Conservation (phyloP, 345 rosid genomes). For the Gossypioides kirkii region DNA sequence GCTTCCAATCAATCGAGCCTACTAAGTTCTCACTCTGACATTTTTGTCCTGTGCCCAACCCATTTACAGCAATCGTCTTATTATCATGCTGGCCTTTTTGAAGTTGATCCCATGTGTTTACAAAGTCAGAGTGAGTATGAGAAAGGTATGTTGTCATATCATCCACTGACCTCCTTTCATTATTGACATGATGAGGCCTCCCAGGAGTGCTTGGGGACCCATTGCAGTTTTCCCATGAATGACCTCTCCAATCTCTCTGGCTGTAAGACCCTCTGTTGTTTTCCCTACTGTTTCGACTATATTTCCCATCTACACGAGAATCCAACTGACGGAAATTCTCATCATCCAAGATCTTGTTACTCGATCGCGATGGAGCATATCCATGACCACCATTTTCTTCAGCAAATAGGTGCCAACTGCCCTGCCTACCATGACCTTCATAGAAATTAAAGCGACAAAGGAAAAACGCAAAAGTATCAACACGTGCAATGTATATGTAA, state of each 20-base stretch:
- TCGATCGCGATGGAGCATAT: constrained; percentile 46
- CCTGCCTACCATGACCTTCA: constrained; percentile 96
- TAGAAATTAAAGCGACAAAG: constrained; percentile 28
- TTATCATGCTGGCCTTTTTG: constrained; percentile 52
- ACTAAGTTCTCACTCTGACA: constrained; percentile 26
- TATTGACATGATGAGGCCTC: constrained; percentile 51
- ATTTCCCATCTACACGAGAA: constrained; percentile 67
- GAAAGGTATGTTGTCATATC: constrained; percentile 40
- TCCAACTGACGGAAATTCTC: constrained; percentile 46
- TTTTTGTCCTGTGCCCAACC: constrained; percentile 35
- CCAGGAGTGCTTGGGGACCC: constrained; percentile 49
- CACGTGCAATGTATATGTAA: constrained; percentile 18
- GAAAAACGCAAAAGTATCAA: constrained; percentile 25
- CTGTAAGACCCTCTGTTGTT: constrained; percentile 45
- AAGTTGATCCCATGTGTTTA: constrained; percentile 49
- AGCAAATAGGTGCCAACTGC: constrained; percentile 60
- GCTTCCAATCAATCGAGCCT: constrained; percentile 56
- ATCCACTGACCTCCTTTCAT: constrained; percentile 53
- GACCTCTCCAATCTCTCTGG: constrained; percentile 70
- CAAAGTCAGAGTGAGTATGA: constrained; percentile 42
- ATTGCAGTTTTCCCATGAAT: constrained; percentile 63
- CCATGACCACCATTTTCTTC: constrained; percentile 63
- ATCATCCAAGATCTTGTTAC: constrained; percentile 55
- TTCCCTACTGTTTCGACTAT: constrained; percentile 60
- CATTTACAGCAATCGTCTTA: constrained; percentile 38